These are phyloP conservation scores for Clavaria fumosa DNA, from an alignment of 768 basidiomycete genomes.

Conservation along the genomic window DNA sequence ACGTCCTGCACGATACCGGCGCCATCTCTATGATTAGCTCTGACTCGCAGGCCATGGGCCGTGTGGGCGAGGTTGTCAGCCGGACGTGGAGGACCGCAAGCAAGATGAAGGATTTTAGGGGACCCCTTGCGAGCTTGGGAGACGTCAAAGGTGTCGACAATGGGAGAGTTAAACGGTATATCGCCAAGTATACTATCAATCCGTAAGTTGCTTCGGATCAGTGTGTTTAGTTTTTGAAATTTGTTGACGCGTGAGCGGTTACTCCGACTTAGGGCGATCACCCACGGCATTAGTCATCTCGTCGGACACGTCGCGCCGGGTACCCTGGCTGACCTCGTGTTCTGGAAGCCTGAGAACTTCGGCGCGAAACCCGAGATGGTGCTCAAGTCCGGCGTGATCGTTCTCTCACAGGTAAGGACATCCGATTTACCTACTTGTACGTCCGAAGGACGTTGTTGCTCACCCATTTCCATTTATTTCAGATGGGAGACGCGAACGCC, in stretches of 20 bases:
- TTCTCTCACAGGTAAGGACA: slow-evolving; percentile 74
- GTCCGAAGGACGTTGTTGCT: not conserved
- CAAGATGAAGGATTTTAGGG: slow-evolving; percentile 74
- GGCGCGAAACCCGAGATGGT: slow-evolving; percentile 90
- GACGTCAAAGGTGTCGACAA: slow-evolving; percentile 68
- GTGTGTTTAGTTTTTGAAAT: slow-evolving; percentile 2
- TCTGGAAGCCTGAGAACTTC: slow-evolving; percentile 93
- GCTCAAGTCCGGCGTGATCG: slow-evolving; percentile 88
- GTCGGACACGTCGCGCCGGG: slow-evolving; percentile 76
- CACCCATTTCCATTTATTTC: slow-evolving; percentile 3
- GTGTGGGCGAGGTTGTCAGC: slow-evolving; percentile 86
- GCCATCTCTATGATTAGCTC: slow-evolving; percentile 96
- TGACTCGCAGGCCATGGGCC: slow-evolving; percentile 96
- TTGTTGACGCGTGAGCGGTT: no score
- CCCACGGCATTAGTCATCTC: slow-evolving; percentile 80
- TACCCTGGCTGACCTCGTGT: slow-evolving; percentile 81
- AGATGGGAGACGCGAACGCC: slow-evolving; percentile 96
- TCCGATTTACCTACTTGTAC: slow-evolving; percentile 13
- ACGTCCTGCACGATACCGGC: slow-evolving; percentile 82
- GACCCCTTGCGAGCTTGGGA: slow-evolving; percentile 55
- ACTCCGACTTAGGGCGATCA: slow-evolving; percentile 53
- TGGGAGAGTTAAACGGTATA: slow-evolving; percentile 82
- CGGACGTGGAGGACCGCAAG: slow-evolving; percentile 95
- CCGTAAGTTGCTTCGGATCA: slow-evolving; percentile 42
- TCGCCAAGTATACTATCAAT: slow-evolving; percentile 95